phyloP scores from a whole-genome alignment of 2,329 filamentous ascomycete species.

The Botrytis paeoniae region DNA sequence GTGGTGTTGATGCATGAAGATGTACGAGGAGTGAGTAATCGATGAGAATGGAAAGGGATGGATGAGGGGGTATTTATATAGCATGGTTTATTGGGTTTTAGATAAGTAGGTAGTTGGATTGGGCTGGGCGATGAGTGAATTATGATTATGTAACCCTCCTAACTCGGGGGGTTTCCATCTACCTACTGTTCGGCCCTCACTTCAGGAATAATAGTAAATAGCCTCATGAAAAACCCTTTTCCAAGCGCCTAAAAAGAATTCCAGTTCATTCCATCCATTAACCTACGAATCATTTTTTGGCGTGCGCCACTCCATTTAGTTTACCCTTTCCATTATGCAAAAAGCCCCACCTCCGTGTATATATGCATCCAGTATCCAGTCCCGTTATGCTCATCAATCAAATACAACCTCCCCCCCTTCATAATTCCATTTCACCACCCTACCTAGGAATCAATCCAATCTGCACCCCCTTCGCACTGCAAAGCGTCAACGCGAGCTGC shows the following conservation, averaged over 20 bases:
- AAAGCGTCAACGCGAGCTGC: slow-evolving; percentile 25
- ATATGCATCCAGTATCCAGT: background rate
- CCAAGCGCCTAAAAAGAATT: too few relatives aligned
- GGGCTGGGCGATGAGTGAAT: background rate
- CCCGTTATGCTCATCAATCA: background rate
- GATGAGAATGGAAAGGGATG: too few relatives aligned
- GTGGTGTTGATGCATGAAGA: too few relatives aligned
- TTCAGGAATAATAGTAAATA: background rate
- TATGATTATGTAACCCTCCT: background rate
- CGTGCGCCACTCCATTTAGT: background rate
- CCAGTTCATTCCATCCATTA: background rate
- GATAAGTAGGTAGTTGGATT: too few relatives aligned
- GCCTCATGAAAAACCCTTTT: background rate
- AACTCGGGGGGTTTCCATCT: too few relatives aligned
- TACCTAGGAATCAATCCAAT: slow-evolving; percentile 40
- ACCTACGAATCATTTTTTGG: background rate
- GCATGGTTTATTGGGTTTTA: too few relatives aligned
- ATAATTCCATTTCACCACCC: background rate
- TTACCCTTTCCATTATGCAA: background rate
- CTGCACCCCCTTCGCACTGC: slow-evolving; percentile 24
- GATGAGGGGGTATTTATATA: too few relatives aligned
- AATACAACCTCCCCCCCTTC: background rate
- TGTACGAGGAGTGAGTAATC: too few relatives aligned
- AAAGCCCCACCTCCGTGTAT: background rate
- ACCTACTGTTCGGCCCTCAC: too few relatives aligned